These are phyloP conservation scores for Pichia occidentalis DNA, from an alignment of 805 yeast genomes.

Conservation along the genomic window DNA sequence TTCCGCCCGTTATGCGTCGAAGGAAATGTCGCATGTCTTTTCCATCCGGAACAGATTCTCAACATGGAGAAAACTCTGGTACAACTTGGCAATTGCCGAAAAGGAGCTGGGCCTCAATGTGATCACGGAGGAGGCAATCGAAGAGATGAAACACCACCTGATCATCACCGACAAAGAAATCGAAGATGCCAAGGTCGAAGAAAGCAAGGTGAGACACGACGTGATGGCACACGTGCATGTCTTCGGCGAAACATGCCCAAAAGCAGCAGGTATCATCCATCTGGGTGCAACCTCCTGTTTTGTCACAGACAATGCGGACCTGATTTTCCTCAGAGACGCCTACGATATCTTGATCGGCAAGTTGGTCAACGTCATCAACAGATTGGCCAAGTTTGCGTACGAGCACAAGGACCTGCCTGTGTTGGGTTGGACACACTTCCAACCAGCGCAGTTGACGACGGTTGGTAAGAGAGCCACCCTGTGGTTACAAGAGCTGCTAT, in stretches of 20 bases:
- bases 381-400: conserved; percentile 80
- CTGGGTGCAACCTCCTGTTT: conserved; percentile 97
- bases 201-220: conserved; percentile 97
- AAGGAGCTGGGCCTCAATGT: conserved; percentile 79
- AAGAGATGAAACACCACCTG: conserved; percentile 72
- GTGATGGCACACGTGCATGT: conserved; percentile 99
- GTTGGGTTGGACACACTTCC: conserved; percentile 99
- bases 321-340: conserved; percentile 93
- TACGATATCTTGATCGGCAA: conserved; percentile 90
- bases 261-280: conserved; percentile 96
- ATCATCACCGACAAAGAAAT: conserved; percentile 90
- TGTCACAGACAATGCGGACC: conserved; percentile 97
- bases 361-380: conserved; percentile 90
- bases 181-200: conserved; percentile 81
- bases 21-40: conserved; percentile 92
- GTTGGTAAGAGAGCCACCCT: conserved; percentile 97
- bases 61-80: conserved; percentile 98
- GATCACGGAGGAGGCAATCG: conserved; percentile 86
- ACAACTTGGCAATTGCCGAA: conserved; percentile 92
- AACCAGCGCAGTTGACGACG: conserved; percentile 98
- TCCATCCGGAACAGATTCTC: conserved; percentile 91
- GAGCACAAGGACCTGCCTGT: conserved; percentile 94
- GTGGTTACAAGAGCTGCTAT: conserved; percentile 95
- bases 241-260: conserved; percentile 87
- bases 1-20: conserved; percentile 95